phyloP scores from a whole-genome alignment of 495 filamentous ascomycete genomes.

The Glarea lozoyensis region DNA sequence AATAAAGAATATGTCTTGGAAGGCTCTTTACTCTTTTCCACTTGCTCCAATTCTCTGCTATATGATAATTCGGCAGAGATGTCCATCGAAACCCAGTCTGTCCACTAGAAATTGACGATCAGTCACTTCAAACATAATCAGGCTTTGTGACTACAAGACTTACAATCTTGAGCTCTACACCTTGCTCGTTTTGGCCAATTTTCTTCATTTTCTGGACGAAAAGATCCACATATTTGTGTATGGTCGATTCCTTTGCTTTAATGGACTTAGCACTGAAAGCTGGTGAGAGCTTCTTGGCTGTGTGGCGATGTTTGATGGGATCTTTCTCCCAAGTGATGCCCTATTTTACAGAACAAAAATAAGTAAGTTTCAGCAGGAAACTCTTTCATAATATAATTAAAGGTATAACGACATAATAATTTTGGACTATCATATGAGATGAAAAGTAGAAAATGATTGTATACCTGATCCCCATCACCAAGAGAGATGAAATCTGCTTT shows the following conservation, averaged over 20 bases:
- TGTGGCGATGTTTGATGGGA: neutral
- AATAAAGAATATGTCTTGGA: neutral
- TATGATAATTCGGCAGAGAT: slow-evolving; percentile 19
- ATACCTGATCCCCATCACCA: neutral
- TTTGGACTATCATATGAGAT: too few species aligned
- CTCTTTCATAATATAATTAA: too few species aligned
- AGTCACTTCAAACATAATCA: neutral
- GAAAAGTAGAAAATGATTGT: too few species aligned
- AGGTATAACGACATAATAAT: too few species aligned
- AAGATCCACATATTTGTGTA: neutral
- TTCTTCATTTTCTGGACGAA: neutral
- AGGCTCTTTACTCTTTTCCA: slow-evolving; percentile 14
- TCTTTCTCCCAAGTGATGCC: neutral
- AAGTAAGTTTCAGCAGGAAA: too few species aligned
- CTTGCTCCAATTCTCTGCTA: slow-evolving; percentile 13
- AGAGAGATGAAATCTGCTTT: neutral
- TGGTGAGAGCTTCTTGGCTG: neutral
- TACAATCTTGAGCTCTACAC: neutral
- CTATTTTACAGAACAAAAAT: too few species aligned
- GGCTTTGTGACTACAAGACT: neutral
- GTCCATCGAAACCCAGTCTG: slow-evolving; percentile 18
- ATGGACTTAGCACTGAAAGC: neutral
- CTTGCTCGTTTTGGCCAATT: neutral
- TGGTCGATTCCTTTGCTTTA: neutral
- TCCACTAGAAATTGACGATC: slow-evolving; percentile 10